Base-by-base conservation (phyloP, 2,329 filamentous ascomycete genomes). In the Curvularia verruculosa region DNA sequence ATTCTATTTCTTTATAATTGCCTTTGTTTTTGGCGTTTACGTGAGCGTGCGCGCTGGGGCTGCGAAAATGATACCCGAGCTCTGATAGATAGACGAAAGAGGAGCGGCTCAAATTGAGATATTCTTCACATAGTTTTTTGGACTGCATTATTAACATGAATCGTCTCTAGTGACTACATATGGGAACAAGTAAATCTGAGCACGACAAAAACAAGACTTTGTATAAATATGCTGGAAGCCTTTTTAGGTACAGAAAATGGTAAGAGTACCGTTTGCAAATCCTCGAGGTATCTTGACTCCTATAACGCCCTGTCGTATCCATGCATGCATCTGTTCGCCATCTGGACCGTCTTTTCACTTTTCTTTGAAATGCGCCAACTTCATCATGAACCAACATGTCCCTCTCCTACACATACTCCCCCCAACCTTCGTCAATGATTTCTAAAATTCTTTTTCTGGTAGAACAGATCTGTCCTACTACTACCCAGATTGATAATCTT, bases 401-500 rank as follows among this genome's bases (percentile, higher is more conserved):
- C n/a, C 31, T n/a, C 5, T 34, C 13, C 9, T 3, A 13, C 18
- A 24, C 44, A n/a, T n/a, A 24, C 13, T 37, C 6, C 37, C 8
- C 2, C 29, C 21, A 45, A 7, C 41, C 9, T 15, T 5, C 41
- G 28, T 56, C 40, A 76, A 41, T 87, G 83, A 81, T 87, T 87
- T 66, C 85, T 78, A 71, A 87, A 87, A 80, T 85, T 82, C 81
- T 91, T 91, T 78, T 90, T 90, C 78, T 89, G 86, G 75, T 89
- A 87, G 67, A 88, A 86, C 79, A 98, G 84, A 84, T 99, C 95
- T 73, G 95, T 99, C 80, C 95, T 87, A 57, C 90, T 95, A 82
- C 91, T 96, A 40, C 95, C 95, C 74, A 99, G 80, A 76, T 99
- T 99, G 75, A 99, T 98, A 79, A 99, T 99, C 86, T 99, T 99